A percentile compares a stretch with the other conserved stretches of the same genome.
These are phyloP conservation scores for Saxophila tyrrhenica DNA, from an alignment of 495 filamentous ascomycete genomes.

Conservation along the genomic window DNA sequence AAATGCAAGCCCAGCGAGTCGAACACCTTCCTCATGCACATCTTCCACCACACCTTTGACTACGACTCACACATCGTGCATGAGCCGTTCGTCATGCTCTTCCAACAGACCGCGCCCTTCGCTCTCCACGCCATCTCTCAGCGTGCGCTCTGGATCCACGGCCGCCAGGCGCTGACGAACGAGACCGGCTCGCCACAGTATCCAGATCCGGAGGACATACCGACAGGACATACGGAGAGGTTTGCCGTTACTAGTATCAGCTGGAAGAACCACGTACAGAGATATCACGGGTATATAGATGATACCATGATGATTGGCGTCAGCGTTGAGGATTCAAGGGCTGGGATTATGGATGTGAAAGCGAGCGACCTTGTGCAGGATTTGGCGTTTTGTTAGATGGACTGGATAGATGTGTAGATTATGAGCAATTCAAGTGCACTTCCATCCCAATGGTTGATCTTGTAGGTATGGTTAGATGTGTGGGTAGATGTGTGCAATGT, in stretches of 20 bases:
- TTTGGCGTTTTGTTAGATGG: constrained; percentile 28
- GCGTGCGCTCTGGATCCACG: constrained; percentile 42
- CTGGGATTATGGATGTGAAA: constrained; percentile 36
- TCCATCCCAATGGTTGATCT: no score
- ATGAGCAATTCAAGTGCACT: no score
- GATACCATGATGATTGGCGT: constrained; percentile 40
- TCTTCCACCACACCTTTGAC: constrained; percentile 43
- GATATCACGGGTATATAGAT: constrained; percentile 40
- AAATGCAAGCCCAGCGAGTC: constrained; percentile 28
- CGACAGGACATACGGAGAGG: constrained; percentile 31
- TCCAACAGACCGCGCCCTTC: constrained; percentile 36
- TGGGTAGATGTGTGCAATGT: background rate
- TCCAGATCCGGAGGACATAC: background rate
- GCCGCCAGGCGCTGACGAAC: constrained; percentile 20
- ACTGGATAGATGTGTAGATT: no score
- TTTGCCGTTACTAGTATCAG: constrained; percentile 42
- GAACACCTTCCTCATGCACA: constrained; percentile 41
- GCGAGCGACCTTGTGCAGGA: constrained; percentile 37
- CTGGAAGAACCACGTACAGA: constrained; percentile 36
- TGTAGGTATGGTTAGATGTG: no score
- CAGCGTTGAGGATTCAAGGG: constrained; percentile 37
- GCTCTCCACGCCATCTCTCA: constrained; percentile 38
- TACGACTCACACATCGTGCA: constrained; percentile 37
- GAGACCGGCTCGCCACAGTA: background rate
- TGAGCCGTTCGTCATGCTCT: constrained; percentile 44